These are phyloP conservation scores for Ensete ventricosum DNA, from an alignment of 176 grass and related monocot genomes.

Conservation along the genomic window DNA sequence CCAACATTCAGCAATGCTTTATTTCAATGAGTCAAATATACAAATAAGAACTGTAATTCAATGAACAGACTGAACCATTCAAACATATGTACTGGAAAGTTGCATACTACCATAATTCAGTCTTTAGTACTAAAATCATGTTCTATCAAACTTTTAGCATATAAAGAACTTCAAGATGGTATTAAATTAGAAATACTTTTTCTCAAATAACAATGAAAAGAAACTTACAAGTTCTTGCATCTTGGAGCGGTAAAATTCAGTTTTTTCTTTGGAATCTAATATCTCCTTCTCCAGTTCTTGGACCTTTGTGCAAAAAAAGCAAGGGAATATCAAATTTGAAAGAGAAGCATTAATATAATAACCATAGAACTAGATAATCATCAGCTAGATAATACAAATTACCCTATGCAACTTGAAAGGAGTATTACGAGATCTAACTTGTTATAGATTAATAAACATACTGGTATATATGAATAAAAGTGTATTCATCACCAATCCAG, in stretches of 20 bases:
- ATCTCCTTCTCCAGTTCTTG: conserved; percentile 99
- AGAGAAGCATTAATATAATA: neutral
- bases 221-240: conserved; percentile 98
- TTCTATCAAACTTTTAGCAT: neutral
- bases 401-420: no score
- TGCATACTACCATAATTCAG: neutral
- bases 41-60: no score
- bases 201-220: neutral
- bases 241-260: conserved; percentile 78
- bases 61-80: no score
- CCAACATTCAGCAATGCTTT: no score
- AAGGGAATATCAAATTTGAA: neutral
- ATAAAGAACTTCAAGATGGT: neutral
- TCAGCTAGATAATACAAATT: no score
- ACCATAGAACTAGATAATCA: no score
- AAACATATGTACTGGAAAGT: no score
- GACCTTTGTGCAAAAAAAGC: conserved; percentile 45
- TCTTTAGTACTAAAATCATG: neutral
- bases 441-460: no score
- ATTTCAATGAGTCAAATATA: no score
- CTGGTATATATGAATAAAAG: no score
- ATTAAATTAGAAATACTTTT: neutral
- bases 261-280: conserved; percentile 91
- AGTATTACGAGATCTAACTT: no score
- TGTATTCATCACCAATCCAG: no score